These are phyloP conservation scores for Solanum clarkiae DNA, from an alignment of 257 asterid species.

Conservation along the genomic window DNA sequence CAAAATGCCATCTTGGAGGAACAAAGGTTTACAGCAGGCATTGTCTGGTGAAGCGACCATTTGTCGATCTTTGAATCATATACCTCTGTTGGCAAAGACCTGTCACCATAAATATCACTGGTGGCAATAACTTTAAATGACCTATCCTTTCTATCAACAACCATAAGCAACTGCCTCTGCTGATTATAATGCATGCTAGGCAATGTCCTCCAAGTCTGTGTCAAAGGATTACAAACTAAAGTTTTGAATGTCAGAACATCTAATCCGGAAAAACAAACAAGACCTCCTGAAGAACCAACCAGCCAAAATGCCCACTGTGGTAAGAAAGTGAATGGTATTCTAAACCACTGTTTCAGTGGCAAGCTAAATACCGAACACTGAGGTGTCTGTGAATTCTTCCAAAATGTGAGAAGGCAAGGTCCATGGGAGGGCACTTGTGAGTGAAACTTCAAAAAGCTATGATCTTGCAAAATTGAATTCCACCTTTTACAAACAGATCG, in stretches of 20 bases:
- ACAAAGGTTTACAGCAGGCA: slow-evolving; percentile 95
- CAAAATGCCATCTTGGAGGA: slow-evolving; percentile 98
- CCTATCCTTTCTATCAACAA: slow-evolving; percentile 60
- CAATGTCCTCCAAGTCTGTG: slow-evolving; percentile 80
- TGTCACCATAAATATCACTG: slow-evolving; percentile 80
- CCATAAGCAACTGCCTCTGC: slow-evolving; percentile 91
- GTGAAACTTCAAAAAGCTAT: slow-evolving; percentile 79
- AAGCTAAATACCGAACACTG: slow-evolving; percentile 92
- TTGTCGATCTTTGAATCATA: slow-evolving; percentile 66
- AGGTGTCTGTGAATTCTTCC: slow-evolving; percentile 78
- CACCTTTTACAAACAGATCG: slow-evolving; percentile 95
- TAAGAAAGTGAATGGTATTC: slow-evolving; percentile 77
- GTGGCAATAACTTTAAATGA: slow-evolving; percentile 88
- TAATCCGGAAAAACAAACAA: slow-evolving; percentile 82
- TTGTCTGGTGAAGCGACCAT: slow-evolving; percentile 85
- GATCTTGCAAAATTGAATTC: slow-evolving; percentile 85
- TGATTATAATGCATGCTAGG: slow-evolving; percentile 90
- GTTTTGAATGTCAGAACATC: slow-evolving; percentile 74
- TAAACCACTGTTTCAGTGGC: slow-evolving; percentile 94
- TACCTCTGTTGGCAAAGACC: slow-evolving; percentile 85
- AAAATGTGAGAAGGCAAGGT: slow-evolving; percentile 89
- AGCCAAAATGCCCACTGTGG: slow-evolving; percentile 95
- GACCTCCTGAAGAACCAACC: slow-evolving; percentile 99
- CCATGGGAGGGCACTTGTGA: slow-evolving; percentile 96
- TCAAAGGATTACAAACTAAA: slow-evolving; percentile 77